Conservation (phyloP, 2,329 filamentous ascomycete species). For the Sporothrix globosa region DNA sequence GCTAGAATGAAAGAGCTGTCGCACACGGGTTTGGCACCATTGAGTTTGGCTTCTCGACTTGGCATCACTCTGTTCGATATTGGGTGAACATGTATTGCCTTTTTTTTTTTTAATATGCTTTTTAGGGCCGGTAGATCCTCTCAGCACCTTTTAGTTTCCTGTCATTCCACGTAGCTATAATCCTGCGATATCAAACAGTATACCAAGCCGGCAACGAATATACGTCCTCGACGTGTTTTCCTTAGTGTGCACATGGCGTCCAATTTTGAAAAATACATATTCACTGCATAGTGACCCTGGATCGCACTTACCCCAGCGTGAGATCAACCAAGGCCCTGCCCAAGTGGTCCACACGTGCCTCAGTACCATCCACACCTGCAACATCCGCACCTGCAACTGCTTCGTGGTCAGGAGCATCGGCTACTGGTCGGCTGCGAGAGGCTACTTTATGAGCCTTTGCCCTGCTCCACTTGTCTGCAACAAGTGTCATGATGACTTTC, state of each 20-base stretch:
- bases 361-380: conserved; percentile 2
- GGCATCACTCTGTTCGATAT: not conserved
- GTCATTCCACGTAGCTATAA: not conserved
- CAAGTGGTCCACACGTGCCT: conserved; percentile 31
- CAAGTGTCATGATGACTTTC: conserved; percentile 69
- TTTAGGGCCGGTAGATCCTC: not conserved
- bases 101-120: not conserved
- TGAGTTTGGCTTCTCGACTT: not conserved
- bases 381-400: conserved; percentile 21
- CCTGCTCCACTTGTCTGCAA: conserved; percentile 66
- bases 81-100: not conserved
- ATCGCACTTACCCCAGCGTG: conserved; percentile 27
- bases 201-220: not conserved
- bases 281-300: not conserved
- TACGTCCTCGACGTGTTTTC: not conserved
- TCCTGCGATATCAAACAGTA: not conserved
- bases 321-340: conserved; percentile 35
- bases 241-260: not conserved
- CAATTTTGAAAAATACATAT: not conserved
- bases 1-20: not conserved
- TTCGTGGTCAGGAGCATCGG: conserved; percentile 34
- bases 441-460: conserved; percentile 39
- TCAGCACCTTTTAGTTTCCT: not conserved
- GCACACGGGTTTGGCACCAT: not conserved
- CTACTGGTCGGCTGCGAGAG: conserved; percentile 31